Conservation (phyloP, 805 yeast genomes). For the Cyberlindnera misumaiensis region DNA sequence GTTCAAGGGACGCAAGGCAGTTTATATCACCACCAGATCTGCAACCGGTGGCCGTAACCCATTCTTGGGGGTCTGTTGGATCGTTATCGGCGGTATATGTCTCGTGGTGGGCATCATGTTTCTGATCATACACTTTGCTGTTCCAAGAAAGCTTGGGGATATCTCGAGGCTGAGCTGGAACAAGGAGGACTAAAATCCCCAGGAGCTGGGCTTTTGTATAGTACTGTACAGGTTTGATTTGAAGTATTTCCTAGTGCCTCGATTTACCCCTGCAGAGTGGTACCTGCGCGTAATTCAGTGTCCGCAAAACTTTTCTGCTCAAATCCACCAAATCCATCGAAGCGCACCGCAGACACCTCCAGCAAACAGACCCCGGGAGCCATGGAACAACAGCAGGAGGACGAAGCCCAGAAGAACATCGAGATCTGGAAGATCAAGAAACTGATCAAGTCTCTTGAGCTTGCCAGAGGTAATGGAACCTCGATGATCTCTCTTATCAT, state of each 20-base stretch:
- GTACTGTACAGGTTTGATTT: not conserved
- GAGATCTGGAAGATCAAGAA: slow-evolving; percentile 99
- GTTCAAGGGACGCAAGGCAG: slow-evolving; percentile 59
- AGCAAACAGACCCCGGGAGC: not conserved
- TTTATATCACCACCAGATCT: slow-evolving; percentile 64
- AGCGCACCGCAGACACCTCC: not conserved
- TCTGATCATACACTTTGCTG: slow-evolving; percentile 46
- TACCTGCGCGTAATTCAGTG: not conserved
- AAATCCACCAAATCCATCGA: not conserved
- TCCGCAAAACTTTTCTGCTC: slow-evolving; percentile 1
- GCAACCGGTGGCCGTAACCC: slow-evolving; percentile 71
- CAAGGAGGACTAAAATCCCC: slow-evolving; percentile 29
- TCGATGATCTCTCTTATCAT: slow-evolving; percentile 96
- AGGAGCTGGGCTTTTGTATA: slow-evolving; percentile 4
- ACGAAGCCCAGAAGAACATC: slow-evolving; percentile 90
- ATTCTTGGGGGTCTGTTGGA: slow-evolving; percentile 68
- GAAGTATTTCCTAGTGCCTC: not conserved
- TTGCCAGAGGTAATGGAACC: slow-evolving; percentile 97
- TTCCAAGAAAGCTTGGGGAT: slow-evolving; percentile 70
- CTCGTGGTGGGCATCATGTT: slow-evolving; percentile 48
- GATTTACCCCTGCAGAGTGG: not conserved
- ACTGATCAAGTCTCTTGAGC: slow-evolving; percentile 78
- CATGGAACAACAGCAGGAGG: slow-evolving; percentile 28
- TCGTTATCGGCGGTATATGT: slow-evolving; percentile 69
- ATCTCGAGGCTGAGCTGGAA: slow-evolving; percentile 70